A percentile compares a stretch with the other conserved stretches of the same genome.
Conservation (phyloP, 2,329 filamentous ascomycete species). For the Cladophialophora yegresii region DNA sequence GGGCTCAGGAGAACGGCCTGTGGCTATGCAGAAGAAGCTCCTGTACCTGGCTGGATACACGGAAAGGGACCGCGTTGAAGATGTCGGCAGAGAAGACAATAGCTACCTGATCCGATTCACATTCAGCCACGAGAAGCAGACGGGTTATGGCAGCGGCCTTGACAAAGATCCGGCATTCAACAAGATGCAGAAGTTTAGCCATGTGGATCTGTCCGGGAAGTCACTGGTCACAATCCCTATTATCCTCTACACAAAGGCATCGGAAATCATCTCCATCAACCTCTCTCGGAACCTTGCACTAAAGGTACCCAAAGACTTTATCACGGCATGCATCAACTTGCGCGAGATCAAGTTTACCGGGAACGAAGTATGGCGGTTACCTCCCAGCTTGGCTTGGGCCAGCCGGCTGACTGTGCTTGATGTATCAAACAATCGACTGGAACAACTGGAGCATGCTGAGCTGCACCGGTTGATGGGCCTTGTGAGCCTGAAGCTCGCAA, state of each 20-base stretch:
- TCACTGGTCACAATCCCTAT: conserved; percentile 96
- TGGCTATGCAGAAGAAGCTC: conserved; percentile 87
- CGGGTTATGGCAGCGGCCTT: conserved; percentile 70
- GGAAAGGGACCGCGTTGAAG: conserved; percentile 81
- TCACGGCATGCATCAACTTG: conserved; percentile 86
- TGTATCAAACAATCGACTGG: conserved; percentile 89
- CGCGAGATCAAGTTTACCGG: conserved; percentile 95
- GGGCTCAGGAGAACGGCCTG: conserved; percentile 73
- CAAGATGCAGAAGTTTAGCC: conserved; percentile 86
- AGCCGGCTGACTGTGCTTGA: conserved; percentile 83
- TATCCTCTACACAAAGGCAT: conserved; percentile 83
- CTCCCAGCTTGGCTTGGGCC: conserved; percentile 79
- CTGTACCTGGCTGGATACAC: conserved; percentile 91
- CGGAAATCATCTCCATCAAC: conserved; percentile 92
- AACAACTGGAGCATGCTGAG: conserved; percentile 82
- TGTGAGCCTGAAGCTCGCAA: conserved; percentile 87
- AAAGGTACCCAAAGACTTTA: conserved; percentile 92
- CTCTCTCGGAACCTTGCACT: conserved; percentile 88
- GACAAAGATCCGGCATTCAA: conserved; percentile 77
- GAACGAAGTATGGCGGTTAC: conserved; percentile 86
- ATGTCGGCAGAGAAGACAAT: conserved; percentile 94
- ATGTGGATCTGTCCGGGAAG: conserved; percentile 85
- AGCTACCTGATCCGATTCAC: conserved; percentile 96
- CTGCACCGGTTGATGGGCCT: conserved; percentile 73
- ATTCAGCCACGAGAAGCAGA: conserved; percentile 86